Percentiles rank a stretch among this genome's conserved stretches.
These are phyloP conservation scores for Chlorella sorokiniana DNA, from an alignment of 139 green algal genomes.

Conservation along the genomic window DNA sequence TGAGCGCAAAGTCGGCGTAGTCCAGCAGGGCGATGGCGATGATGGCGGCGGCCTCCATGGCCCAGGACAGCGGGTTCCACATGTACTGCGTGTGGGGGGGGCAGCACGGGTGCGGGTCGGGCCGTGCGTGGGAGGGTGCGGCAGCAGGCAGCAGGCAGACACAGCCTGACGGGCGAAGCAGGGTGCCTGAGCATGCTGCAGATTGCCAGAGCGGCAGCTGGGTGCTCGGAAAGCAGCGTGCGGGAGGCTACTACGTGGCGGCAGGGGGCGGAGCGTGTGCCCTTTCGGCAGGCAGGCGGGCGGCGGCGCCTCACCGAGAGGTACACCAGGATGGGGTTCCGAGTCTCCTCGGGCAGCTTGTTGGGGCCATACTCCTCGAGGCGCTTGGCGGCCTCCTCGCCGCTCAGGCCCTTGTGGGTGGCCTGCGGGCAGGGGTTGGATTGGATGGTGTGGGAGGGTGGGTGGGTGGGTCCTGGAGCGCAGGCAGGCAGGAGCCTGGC, in stretches of 20 bases:
- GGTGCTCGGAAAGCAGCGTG: not conserved
- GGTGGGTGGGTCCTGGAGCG: not conserved
- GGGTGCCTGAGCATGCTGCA: not conserved
- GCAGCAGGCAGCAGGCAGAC: no score
- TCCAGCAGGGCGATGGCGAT: conserved; percentile 84
- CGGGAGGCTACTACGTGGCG: no score
- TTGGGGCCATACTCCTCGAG: conserved; percentile 80
- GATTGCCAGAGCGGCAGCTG: not conserved
- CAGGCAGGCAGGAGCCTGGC: not conserved
- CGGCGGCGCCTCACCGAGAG: conserved; percentile 14
- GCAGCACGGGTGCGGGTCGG: no score
- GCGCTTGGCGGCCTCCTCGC: conserved; percentile 55
- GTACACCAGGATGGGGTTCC: conserved; percentile 66
- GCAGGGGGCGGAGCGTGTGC: no score
- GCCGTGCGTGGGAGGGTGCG: no score
- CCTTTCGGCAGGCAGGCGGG: not conserved
- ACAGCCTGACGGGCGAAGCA: no score
- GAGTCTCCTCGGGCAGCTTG: conserved; percentile 73
- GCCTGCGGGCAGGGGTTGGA: conserved; percentile 26
- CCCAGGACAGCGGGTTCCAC: conserved; percentile 86
- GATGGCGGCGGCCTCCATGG: conserved; percentile 86
- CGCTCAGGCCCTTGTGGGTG: conserved; percentile 53
- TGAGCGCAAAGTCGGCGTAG: conserved; percentile 79
- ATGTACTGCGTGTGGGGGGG: conserved; percentile 46
- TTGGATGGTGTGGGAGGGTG: not conserved